Percentiles rank a stretch among this genome's conserved stretches.
These are phyloP conservation scores for Tylopilus cervinicoccineus DNA, from an alignment of 768 basidiomycete genomes.

Conservation along the genomic window DNA sequence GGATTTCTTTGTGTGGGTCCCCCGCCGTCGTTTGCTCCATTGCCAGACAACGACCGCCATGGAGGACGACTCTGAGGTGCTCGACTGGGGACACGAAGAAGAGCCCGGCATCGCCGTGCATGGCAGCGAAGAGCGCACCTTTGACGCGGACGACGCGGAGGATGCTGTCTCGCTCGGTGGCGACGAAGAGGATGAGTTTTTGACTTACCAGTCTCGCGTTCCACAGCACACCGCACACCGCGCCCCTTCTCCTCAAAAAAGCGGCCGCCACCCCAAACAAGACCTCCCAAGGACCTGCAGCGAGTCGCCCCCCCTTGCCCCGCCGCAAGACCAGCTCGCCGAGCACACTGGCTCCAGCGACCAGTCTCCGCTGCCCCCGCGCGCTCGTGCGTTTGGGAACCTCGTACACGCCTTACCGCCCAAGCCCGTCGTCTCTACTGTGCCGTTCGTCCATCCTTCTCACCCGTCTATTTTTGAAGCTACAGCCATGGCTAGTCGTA, in stretches of 20 bases:
- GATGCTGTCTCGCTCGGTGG: conserved; percentile 70
- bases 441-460: conserved; percentile 52
- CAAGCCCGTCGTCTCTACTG: conserved; percentile 52
- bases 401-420: conserved; percentile 67
- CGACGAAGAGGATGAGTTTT: conserved; percentile 64
- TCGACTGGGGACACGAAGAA: conserved; percentile 67
- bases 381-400: conserved; percentile 32
- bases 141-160: conserved; percentile 42
- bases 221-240: conserved; percentile 25
- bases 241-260: conserved; percentile 18
- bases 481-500: conserved; percentile 53
- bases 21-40: conserved; percentile 14
- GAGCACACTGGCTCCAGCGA: conserved; percentile 16
- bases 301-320: conserved; percentile 2
- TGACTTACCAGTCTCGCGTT: conserved; percentile 38
- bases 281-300: conserved; percentile 8
- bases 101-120: conserved; percentile 39
- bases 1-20: background rate
- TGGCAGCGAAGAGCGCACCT: conserved; percentile 36
- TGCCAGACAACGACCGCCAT: conserved; percentile 33
- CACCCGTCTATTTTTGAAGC: conserved; percentile 58
- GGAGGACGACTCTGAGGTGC: conserved; percentile 64
- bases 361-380: conserved; percentile 24
- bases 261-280: conserved; percentile 8
- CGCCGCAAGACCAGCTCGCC: conserved; percentile 5